Evolutionary conservation across 2,329 filamentous ascomycete genomes (phyloP).

Genomic region (Chaetomiaceae sp.): DNA sequence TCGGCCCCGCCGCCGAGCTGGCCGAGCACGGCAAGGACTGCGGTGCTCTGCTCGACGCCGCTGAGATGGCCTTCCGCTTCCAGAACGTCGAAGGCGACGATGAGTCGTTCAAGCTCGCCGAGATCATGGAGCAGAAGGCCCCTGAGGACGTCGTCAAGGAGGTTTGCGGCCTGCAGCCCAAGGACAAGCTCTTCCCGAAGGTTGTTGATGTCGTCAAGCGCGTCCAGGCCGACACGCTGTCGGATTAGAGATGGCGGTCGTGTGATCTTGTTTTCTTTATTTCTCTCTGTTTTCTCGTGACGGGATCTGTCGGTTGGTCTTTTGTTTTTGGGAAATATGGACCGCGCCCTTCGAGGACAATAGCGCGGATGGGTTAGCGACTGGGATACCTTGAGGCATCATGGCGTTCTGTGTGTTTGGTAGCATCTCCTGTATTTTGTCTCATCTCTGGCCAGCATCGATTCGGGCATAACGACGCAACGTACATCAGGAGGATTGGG

Average conservation of each 20-base stretch:
- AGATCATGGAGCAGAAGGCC: constrained; percentile 71
- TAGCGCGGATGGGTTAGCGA: constrained; percentile 1
- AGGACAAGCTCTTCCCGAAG: constrained; percentile 71
- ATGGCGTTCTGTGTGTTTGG: constrained; percentile 12
- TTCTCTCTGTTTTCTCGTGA: not conserved
- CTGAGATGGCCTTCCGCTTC: constrained; percentile 93
- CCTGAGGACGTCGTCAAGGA: constrained; percentile 72
- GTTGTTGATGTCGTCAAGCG: constrained; percentile 75
- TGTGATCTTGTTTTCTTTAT: constrained; percentile 10
- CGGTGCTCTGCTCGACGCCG: constrained; percentile 69
- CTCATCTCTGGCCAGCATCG: not conserved
- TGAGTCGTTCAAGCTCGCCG: constrained; percentile 78
- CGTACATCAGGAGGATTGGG: constrained; percentile 1
- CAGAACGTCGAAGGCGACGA: constrained; percentile 90
- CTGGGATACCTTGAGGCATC: constrained; percentile 9
- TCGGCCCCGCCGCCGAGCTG: constrained; percentile 84
- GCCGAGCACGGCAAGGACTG: constrained; percentile 73
- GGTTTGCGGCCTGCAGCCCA: constrained; percentile 73
- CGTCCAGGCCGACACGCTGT: constrained; percentile 61
- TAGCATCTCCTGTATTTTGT: not conserved
- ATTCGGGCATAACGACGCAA: constrained; percentile 2
- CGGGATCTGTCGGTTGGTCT: not conserved
- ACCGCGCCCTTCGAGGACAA: not conserved
- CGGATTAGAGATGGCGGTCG: constrained; percentile 19
- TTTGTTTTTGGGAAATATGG: not conserved